These are phyloP conservation scores for Pythium volutum DNA, from an alignment of 352 stramenopile species.

Conservation along the genomic window DNA sequence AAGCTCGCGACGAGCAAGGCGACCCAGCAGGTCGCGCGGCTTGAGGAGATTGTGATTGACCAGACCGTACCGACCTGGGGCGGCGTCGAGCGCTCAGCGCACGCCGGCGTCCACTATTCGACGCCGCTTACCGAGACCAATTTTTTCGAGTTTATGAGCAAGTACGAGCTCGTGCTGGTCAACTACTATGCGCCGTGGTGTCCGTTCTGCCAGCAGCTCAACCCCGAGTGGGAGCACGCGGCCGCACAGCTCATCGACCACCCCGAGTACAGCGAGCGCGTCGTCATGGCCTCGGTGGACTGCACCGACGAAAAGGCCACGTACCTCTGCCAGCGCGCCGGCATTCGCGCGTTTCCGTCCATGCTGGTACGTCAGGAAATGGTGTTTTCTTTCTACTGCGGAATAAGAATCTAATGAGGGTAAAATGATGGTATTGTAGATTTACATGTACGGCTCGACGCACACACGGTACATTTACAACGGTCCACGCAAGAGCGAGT, in stretches of 20 bases:
- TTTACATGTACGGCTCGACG: slow-evolving; percentile 83
- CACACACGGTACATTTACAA: slow-evolving; percentile 83
- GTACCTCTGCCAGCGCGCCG: slow-evolving; percentile 62
- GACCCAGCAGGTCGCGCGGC: slow-evolving; percentile 31
- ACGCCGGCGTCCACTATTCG: slow-evolving; percentile 68
- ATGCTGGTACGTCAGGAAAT: slow-evolving; percentile 60
- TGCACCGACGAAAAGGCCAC: slow-evolving; percentile 64
- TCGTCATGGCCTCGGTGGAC: slow-evolving; percentile 78
- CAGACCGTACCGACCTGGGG: slow-evolving; percentile 65
- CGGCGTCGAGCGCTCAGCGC: slow-evolving; percentile 42
- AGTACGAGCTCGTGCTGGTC: slow-evolving; percentile 83
- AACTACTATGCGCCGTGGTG: slow-evolving; percentile 87
- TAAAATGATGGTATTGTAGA: slow-evolving; percentile 24
- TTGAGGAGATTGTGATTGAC: slow-evolving; percentile 75
- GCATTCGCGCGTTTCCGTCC: slow-evolving; percentile 78
- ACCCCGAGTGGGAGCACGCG: slow-evolving; percentile 74
- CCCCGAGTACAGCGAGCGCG: slow-evolving; percentile 75
- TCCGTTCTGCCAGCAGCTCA: slow-evolving; percentile 67
- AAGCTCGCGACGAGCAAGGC: slow-evolving; percentile 39
- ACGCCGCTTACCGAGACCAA: slow-evolving; percentile 57
- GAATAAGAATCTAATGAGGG: neutral
- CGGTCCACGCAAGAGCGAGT: slow-evolving; percentile 64
- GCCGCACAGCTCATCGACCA: slow-evolving; percentile 69
- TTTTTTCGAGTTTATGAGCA: slow-evolving; percentile 79
- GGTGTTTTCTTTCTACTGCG: neutral